Evolutionary conservation across 2,329 filamentous ascomycete species (phyloP), one percentile per base, ranked within the genome.

Genomic region (Aspergillus neoniger): DNA sequence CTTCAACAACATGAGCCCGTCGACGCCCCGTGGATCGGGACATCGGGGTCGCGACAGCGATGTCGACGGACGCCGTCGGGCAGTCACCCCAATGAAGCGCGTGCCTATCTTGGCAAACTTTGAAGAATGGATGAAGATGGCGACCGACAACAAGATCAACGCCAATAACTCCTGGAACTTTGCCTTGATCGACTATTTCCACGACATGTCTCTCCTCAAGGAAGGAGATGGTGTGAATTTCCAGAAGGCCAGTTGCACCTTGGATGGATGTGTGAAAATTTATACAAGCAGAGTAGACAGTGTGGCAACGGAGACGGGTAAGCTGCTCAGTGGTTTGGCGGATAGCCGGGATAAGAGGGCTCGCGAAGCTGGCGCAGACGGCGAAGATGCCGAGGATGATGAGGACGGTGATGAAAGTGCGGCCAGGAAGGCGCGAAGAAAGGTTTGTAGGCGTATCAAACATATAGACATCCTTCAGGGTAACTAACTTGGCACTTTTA

Each of bases 91-190:
- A 57, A 94, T 96, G 89, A 96, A 96, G 83, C 90, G 93, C 63
- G 91, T 96, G 28, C 95, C 95, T 1, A 90, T 99, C 69, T 82
- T 99, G 57, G 95, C 95, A 72, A 99, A 99, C 78, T 99, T 98
- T 70, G 95, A 99, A 76, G 95, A 99, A 76, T 98, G 94, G 95
- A 98, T 99, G 92, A 99, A 98, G 83, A 96, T 99, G 92, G 95
- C 95, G 2, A 98, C 95, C 15, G 95, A 99, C 81, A 99, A 99
- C 80, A 95, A 95, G 79, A 99, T 99, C 83, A 99, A 98, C 75
- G 94, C 95, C 52, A 88, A 90, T 61, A 99, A 99, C 77, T 97
- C 93, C 30, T 99, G 95, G 95, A 98, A 98, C 77, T 98, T 99
- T 79, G 95, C 95, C n/a, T 85, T 99, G 17, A 99, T 99, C 74